These are phyloP conservation scores for Aspergillaceae sp. DNA, from an alignment of 2,329 filamentous ascomycete species.

Conservation along the genomic window DNA sequence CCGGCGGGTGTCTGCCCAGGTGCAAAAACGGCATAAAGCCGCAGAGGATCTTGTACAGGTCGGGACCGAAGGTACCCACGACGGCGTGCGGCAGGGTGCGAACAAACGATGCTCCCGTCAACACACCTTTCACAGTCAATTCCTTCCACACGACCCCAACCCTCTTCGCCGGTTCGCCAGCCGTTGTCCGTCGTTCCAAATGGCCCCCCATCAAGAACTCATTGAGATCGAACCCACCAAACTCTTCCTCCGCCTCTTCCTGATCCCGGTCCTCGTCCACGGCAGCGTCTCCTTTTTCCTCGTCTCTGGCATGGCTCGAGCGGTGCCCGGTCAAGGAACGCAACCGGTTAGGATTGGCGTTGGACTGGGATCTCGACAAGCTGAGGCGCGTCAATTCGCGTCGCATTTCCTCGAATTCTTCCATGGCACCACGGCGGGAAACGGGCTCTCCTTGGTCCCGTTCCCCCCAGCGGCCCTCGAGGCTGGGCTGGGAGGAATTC, in stretches of 20 bases:
- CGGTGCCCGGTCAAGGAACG: constrained; percentile 15
- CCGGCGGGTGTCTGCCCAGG: constrained; percentile 41
- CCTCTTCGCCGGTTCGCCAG: constrained; percentile 61
- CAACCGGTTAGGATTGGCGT: constrained; percentile 18
- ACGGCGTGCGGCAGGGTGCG: constrained; percentile 66
- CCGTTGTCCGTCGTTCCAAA: constrained; percentile 61
- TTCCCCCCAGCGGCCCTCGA: constrained; percentile 55
- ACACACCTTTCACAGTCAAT: constrained; percentile 64
- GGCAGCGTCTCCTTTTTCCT: constrained; percentile 42
- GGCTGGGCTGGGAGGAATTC: constrained; percentile 10
- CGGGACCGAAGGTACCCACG: constrained; percentile 70
- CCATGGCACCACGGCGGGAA: constrained; percentile 47
- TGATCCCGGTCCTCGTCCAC: constrained; percentile 12
- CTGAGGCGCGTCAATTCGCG: constrained; percentile 48
- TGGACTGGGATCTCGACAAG: constrained; percentile 29
- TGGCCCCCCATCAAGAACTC: constrained; percentile 66
- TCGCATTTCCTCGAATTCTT: constrained; percentile 51
- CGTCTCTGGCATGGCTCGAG: constrained; percentile 24
- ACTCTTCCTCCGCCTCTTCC: constrained; percentile 15
- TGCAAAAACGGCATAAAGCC: constrained; percentile 45
- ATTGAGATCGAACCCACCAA: constrained; percentile 55
- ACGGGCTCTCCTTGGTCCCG: constrained; percentile 48
- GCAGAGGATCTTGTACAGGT: constrained; percentile 59
- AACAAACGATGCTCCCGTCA: constrained; percentile 58
- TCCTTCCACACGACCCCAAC: constrained; percentile 70